A percentile compares a stretch with the other conserved stretches of the same genome.
Conservation (phyloP, 176 grass and related monocot species). For the Eleusine coracana region DNA sequence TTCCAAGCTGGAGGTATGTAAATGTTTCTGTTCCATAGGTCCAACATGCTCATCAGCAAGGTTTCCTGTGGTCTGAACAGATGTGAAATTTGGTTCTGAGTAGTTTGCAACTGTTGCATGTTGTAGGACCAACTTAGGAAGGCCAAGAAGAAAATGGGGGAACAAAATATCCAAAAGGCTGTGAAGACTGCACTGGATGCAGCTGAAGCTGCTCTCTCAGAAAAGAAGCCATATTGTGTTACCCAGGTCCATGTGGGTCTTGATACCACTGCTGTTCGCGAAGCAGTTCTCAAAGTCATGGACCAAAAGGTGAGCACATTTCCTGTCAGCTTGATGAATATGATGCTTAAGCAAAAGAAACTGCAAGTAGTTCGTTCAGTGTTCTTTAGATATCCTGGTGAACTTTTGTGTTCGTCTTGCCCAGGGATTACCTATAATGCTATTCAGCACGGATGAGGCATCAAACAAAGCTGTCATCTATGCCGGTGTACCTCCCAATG, state of each 20-base stretch:
- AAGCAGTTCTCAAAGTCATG: conserved; percentile 87
- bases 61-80: too few species aligned
- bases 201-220: conserved; percentile 69
- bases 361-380: background rate
- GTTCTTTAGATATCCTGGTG: background rate
- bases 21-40: conserved; percentile 19
- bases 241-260: conserved; percentile 68
- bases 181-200: conserved; percentile 61
- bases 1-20: conserved; percentile 73
- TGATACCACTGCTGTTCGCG: conserved; percentile 74
- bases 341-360: background rate
- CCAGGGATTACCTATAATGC: conserved; percentile 77
- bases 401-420: conserved; percentile 20
- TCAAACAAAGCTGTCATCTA: conserved; percentile 82
- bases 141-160: conserved; percentile 86
- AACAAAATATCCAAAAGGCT: conserved; percentile 87
- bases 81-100: conserved; percentile 9
- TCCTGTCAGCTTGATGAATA: background rate
- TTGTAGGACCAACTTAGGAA: conserved; percentile 77
- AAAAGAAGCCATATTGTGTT: conserved; percentile 70
- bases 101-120: conserved; percentile 7
- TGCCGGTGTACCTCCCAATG: conserved; percentile 61
- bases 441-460: conserved; percentile 75
- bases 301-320: conserved; percentile 55
- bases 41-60: too few species aligned